Conservation (phyloP, 805 yeast species). For the Torulaspora gathmanii region DNA sequence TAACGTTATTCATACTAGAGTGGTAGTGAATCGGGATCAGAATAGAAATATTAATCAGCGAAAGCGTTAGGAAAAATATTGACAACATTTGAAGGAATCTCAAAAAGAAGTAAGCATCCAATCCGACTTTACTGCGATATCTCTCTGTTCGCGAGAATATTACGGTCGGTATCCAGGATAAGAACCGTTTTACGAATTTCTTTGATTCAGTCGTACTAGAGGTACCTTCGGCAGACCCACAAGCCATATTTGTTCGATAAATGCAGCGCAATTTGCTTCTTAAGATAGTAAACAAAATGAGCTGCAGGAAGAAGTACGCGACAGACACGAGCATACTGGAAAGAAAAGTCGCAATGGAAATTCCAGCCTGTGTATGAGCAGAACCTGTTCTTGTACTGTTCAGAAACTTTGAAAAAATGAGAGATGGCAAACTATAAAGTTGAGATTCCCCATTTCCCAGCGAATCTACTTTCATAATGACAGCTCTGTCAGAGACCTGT, state of each 20-base stretch:
- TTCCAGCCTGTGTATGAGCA: conserved; percentile 56
- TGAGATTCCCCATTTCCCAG: conserved; percentile 8
- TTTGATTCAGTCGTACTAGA: background rate
- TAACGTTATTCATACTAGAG: conserved; percentile 29
- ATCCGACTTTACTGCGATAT: conserved; percentile 44
- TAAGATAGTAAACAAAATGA: conserved; percentile 39
- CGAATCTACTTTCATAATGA: conserved; percentile 15
- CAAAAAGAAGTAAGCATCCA: conserved; percentile 71
- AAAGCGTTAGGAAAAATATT: conserved; percentile 48
- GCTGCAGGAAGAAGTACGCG: conserved; percentile 50
- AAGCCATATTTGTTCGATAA: conserved; percentile 39
- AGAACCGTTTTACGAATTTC: conserved; percentile 26
- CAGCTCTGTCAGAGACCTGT: conserved; percentile 17
- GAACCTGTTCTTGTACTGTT: conserved; percentile 53
- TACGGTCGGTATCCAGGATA: conserved; percentile 53
- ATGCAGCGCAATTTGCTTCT: conserved; percentile 38
- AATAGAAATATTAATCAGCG: conserved; percentile 52
- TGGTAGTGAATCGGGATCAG: conserved; percentile 58
- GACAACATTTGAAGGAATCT: conserved; percentile 53
- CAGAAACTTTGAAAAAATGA: conserved; percentile 35
- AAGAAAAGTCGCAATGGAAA: conserved; percentile 51
- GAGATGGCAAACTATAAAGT: conserved; percentile 16
- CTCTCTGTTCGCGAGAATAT: conserved; percentile 39
- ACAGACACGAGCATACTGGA: conserved; percentile 54
- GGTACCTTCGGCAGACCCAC: no score